These are phyloP conservation scores for Penstemon barbatus DNA, from an alignment of 257 asterid genomes.

Conservation along the genomic window DNA sequence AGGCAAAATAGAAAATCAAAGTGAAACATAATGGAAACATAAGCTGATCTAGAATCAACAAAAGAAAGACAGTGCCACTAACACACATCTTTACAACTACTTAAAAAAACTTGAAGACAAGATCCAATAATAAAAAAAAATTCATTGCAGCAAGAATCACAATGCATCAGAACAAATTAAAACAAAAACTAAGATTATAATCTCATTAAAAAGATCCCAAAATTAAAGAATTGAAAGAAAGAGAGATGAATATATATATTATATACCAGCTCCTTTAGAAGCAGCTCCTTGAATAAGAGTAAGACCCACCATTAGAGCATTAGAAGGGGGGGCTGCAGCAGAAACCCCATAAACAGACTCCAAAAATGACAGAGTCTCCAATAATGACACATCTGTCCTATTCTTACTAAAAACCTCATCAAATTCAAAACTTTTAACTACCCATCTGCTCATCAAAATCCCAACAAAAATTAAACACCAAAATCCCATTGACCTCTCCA, in stretches of 20 bases:
- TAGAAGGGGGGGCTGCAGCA: constrained; percentile 43
- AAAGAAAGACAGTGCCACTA: not conserved
- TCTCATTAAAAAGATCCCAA: not conserved
- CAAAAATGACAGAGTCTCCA: constrained; percentile 47
- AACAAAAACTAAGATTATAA: not conserved
- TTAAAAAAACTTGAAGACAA: not conserved
- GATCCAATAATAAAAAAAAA: constrained; percentile 15
- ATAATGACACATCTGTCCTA: constrained; percentile 42
- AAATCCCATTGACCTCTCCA: constrained; percentile 45
- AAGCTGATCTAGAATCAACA: not conserved
- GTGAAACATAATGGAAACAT: constrained; percentile 3
- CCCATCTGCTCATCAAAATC: constrained; percentile 41
- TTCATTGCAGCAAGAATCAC: constrained; percentile 17
- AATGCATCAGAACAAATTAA: constrained; percentile 6
- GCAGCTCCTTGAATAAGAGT: constrained; percentile 83
- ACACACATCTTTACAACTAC: not conserved
- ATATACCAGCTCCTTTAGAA: constrained; percentile 76
- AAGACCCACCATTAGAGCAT: constrained; percentile 75
- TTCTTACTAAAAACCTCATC: constrained; percentile 45
- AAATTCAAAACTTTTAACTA: constrained; percentile 50
- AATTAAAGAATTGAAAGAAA: constrained; percentile 23
- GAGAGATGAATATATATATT: not conserved
- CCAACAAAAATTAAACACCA: constrained; percentile 39
- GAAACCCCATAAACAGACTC: constrained; percentile 60
- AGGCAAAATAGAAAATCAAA: not conserved